A percentile compares a stretch with the other conserved stretches of the same genome.
phyloP scores from a whole-genome alignment of 768 basidiomycete species.

The Rhodotorula paludigena region DNA sequence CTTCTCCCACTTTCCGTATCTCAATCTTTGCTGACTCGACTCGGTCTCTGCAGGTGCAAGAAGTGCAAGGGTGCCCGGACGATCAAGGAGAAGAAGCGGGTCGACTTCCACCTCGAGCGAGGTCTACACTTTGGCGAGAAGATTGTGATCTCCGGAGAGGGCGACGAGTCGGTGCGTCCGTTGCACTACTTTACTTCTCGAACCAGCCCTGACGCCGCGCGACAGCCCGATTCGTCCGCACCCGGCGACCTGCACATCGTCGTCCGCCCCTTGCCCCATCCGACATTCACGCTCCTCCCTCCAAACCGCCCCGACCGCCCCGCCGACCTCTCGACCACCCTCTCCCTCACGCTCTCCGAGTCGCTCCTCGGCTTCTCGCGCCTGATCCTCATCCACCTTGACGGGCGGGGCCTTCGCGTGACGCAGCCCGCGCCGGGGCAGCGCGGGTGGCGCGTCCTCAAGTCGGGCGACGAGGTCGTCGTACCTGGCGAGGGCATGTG shows the following conservation, averaged over 20 bases:
- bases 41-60: constrained; percentile 63
- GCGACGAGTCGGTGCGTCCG: constrained; percentile 71
- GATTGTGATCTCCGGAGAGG: constrained; percentile 84
- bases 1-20: constrained; percentile 13
- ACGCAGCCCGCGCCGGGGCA: constrained; percentile 63
- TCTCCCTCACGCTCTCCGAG: constrained; percentile 86
- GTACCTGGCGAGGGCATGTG: constrained; percentile 87
- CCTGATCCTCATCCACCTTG: constrained; percentile 82
- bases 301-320: constrained; percentile 40
- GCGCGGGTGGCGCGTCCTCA: constrained; percentile 56
- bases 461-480: constrained; percentile 66
- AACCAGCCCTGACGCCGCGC: background rate
- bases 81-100: constrained; percentile 78
- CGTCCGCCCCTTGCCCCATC: constrained; percentile 63
- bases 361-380: constrained; percentile 91
- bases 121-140: constrained; percentile 79
- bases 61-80: constrained; percentile 86
- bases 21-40: background rate
- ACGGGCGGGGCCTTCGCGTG: constrained; percentile 83
- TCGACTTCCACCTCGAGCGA: constrained; percentile 78
- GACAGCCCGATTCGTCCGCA: constrained; percentile 69
- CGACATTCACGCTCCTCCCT: constrained; percentile 65
- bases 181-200: background rate
- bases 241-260: constrained; percentile 88
- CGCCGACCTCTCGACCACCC: constrained; percentile 69